These are phyloP conservation scores for Priceomyces melissophilus DNA, from an alignment of 805 yeast genomes.

Conservation along the genomic window DNA sequence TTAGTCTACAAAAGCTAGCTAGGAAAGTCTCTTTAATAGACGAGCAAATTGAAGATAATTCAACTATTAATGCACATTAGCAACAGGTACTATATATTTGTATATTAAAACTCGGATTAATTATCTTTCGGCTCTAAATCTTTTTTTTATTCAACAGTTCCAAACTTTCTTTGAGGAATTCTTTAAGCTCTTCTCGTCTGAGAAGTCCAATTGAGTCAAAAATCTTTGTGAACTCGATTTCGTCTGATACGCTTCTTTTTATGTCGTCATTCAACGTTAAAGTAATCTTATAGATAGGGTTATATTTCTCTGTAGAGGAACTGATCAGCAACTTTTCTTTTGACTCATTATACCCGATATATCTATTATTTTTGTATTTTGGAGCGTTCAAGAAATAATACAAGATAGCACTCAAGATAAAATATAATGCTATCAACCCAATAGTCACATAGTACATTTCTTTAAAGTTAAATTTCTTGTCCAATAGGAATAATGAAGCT, in stretches of 20 bases:
- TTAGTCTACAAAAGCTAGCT: slow-evolving; percentile 30
- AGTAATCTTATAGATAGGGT: slow-evolving; percentile 42
- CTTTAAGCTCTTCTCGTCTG: slow-evolving; percentile 22
- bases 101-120: not conserved
- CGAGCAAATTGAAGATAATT: slow-evolving; percentile 21
- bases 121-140: not conserved
- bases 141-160: slow-evolving; percentile 11
- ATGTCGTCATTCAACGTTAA: slow-evolving; percentile 27
- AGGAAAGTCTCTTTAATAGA: slow-evolving; percentile 39
- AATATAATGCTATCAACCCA: slow-evolving; percentile 35
- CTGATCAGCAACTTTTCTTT: slow-evolving; percentile 36
- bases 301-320: slow-evolving; percentile 40
- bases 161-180: slow-evolving; percentile 9
- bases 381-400: slow-evolving; percentile 28
- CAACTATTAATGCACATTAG: not conserved
- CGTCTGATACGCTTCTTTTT: slow-evolving; percentile 11
- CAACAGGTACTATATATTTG: not conserved
- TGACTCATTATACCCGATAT: slow-evolving; percentile 35
- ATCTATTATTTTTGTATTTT: slow-evolving; percentile 44
- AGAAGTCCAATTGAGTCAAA: slow-evolving; percentile 47
- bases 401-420: slow-evolving; percentile 30
- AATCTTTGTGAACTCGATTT: slow-evolving; percentile 36
- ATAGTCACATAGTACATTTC: slow-evolving; percentile 35
- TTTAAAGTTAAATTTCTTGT: slow-evolving; percentile 45
- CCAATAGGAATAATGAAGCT: slow-evolving; percentile 44